Conservation (phyloP, 2,329 filamentous ascomycete species). For the Dactylellina sp. region DNA sequence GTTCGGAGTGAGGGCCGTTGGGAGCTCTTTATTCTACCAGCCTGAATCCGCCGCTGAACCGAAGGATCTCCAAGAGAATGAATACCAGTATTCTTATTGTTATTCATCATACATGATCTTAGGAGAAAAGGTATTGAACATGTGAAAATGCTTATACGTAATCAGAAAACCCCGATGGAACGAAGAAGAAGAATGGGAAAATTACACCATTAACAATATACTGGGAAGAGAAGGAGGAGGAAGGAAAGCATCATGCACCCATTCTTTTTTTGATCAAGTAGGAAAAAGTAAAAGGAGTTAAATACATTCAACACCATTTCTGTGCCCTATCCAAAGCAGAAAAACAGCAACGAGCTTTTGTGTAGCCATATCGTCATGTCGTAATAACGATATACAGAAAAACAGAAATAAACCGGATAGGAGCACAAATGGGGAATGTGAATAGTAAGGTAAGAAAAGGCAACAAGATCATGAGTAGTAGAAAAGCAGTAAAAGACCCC, state of each 20-base stretch:
- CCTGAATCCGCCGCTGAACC: too few species aligned
- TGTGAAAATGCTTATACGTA: constrained; percentile 30
- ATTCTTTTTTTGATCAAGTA: constrained; percentile 27
- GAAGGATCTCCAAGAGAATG: background rate
- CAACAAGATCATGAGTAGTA: too few species aligned
- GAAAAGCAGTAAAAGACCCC: constrained; percentile 12
- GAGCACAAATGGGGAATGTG: background rate
- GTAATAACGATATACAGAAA: constrained; percentile 18
- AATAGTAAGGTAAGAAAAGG: background rate
- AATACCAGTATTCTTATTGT: background rate
- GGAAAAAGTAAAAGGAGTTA: constrained; percentile 38
- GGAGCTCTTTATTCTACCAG: too few species aligned
- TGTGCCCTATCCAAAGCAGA: constrained; percentile 34
- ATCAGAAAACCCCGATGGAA: constrained; percentile 7
- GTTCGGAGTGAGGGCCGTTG: too few species aligned
- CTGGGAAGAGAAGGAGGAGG: constrained; percentile 19
- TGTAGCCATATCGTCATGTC: constrained; percentile 27
- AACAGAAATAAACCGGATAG: constrained; percentile 5
- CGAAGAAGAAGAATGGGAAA: constrained; percentile 4
- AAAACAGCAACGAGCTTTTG: constrained; percentile 54
- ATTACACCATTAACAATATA: constrained; percentile 34
- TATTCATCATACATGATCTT: constrained; percentile 2
- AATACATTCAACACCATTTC: constrained; percentile 56
- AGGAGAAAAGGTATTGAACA: too few species aligned
- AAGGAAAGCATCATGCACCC: constrained; percentile 17